A percentile compares a stretch with the other conserved stretches of the same genome.
These are phyloP conservation scores for Saccharomycopsis babjevae DNA, from an alignment of 805 yeast species.

Conservation along the genomic window DNA sequence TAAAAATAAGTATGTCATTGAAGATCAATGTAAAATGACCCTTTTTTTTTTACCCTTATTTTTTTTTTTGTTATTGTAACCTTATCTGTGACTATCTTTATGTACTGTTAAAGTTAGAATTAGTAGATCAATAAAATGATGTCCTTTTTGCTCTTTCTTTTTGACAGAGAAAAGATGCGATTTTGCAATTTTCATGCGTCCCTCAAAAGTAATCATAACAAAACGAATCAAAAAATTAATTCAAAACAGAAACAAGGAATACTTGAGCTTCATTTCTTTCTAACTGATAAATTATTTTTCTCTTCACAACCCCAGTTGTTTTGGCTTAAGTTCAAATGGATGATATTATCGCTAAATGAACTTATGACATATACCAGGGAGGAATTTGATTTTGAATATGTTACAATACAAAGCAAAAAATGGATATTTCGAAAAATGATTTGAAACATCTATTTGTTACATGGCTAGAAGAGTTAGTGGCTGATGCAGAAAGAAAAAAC, in stretches of 20 bases:
- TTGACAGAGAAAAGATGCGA: not conserved
- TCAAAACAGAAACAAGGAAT: not conserved
- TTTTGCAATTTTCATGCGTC: not conserved
- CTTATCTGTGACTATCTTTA: not conserved
- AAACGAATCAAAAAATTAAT: not conserved
- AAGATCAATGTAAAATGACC: not conserved
- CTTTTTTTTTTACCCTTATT: not conserved
- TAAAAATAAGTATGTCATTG: not conserved
- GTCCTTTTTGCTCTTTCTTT: not conserved
- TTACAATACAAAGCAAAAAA: slow-evolving; percentile 14
- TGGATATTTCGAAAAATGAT: slow-evolving; percentile 35
- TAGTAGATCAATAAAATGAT: not conserved
- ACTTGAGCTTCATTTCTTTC: not conserved
- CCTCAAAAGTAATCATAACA: not conserved
- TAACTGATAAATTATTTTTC: too few species aligned
- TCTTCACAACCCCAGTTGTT: too few species aligned
- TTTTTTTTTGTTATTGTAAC: not conserved
- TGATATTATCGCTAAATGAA: too few species aligned
- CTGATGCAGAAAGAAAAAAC: slow-evolving; percentile 36
- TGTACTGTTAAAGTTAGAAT: not conserved
- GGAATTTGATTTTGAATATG: too few species aligned
- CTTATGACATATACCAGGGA: too few species aligned
- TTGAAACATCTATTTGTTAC: slow-evolving; percentile 40
- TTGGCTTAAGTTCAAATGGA: too few species aligned
- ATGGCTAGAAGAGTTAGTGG: slow-evolving; percentile 50